Percentiles rank a stretch among this genome's conserved stretches.
Conservation (phyloP, 2,329 filamentous ascomycete genomes). For the Talaromyces amestolkiae region DNA sequence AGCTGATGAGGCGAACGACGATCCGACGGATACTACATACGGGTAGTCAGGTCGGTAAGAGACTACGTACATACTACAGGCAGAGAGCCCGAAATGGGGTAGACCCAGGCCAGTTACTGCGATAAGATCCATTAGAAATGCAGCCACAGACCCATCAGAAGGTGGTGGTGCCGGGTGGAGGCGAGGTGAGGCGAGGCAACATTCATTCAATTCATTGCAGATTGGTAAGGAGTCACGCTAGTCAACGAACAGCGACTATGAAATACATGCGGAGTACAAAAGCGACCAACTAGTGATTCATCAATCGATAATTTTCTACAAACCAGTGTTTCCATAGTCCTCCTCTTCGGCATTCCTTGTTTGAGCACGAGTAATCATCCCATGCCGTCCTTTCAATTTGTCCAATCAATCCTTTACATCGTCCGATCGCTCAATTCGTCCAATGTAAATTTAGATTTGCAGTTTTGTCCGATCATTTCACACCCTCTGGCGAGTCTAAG, state of each 20-base stretch:
- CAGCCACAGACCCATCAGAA: background rate
- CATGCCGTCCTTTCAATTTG: background rate
- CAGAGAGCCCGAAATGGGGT: slow-evolving; percentile 9
- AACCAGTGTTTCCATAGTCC: too few species aligned
- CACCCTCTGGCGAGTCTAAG: too few species aligned
- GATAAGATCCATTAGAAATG: background rate
- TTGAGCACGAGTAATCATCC: too few species aligned
- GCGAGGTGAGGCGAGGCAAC: slow-evolving; percentile 3
- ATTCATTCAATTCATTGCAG: background rate
- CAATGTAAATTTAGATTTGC: too few species aligned
- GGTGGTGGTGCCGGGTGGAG: slow-evolving; percentile 9
- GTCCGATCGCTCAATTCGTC: too few species aligned
- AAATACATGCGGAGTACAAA: too few species aligned
- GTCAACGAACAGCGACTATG: background rate
- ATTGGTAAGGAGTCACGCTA: background rate
- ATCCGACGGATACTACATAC: slow-evolving; percentile 15
- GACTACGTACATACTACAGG: background rate
- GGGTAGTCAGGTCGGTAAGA: background rate
- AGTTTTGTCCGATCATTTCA: too few species aligned
- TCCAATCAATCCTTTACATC: too few species aligned
- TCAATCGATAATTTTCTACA: background rate
- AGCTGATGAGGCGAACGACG: slow-evolving; percentile 19
- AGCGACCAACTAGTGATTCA: background rate
- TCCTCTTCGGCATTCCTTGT: background rate
- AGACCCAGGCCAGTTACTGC: too few species aligned